phyloP scores from a whole-genome alignment of 1,284 basidiomycete species.

The Sporisorium exsertum region DNA sequence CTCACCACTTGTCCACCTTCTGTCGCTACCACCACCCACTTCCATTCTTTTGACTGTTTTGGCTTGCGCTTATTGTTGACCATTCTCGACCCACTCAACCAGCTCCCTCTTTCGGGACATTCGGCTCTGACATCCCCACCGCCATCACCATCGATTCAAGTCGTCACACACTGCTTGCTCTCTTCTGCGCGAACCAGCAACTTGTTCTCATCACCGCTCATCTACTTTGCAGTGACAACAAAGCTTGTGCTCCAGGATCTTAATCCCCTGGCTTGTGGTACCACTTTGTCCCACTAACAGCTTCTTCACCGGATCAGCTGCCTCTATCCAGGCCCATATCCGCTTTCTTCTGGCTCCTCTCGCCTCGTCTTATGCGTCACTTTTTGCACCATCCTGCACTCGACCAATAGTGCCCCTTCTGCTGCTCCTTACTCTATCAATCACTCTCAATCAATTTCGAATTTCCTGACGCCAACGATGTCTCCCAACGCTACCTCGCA shows the following conservation, averaged over 20 bases:
- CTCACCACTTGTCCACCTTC: neutral
- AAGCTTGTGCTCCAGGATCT: neutral
- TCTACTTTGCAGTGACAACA: neutral
- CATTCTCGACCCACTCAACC: constrained; percentile 21
- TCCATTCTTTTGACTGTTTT: neutral
- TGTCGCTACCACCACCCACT: constrained; percentile 8
- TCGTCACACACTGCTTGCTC: neutral
- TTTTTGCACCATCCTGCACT: constrained; percentile 38
- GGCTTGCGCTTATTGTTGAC: constrained; percentile 19
- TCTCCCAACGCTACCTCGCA: constrained; percentile 11
- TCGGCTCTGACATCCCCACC: neutral
- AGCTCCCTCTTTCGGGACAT: too few species aligned
- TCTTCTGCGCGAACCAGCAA: neutral
- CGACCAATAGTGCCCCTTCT: constrained; percentile 5
- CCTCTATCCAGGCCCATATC: constrained; percentile 30
- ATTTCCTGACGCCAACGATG: constrained; percentile 3
- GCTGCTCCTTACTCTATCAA: neutral
- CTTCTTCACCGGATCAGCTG: constrained; percentile 2
- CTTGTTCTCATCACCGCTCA: neutral
- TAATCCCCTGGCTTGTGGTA: neutral
- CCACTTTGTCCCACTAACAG: neutral
- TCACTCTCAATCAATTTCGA: neutral
- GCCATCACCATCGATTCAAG: neutral
- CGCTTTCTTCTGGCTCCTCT: neutral
- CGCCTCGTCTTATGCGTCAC: constrained; percentile 10